These are phyloP conservation scores for Irpex rosettiformis DNA, from an alignment of 1,284 basidiomycete species.

Conservation along the genomic window DNA sequence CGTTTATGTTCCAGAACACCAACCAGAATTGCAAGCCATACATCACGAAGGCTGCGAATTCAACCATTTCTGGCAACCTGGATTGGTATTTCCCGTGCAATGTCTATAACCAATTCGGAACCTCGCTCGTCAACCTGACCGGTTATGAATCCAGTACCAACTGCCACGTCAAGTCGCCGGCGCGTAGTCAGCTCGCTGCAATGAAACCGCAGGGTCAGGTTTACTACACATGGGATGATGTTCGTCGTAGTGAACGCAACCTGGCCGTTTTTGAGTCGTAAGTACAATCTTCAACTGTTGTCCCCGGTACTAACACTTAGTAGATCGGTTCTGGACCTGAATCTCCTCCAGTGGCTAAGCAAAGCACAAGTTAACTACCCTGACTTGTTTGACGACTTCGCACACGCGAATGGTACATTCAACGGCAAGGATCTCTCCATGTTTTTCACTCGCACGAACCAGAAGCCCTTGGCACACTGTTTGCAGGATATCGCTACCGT, in stretches of 20 bases:
- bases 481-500: constrained; percentile 84
- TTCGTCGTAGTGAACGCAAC: constrained; percentile 69
- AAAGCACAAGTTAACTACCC: constrained; percentile 79
- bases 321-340: constrained; percentile 86
- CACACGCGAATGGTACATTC: constrained; percentile 66
- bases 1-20: constrained; percentile 92
- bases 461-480: constrained; percentile 73
- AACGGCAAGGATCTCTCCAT: constrained; percentile 86
- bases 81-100: constrained; percentile 98
- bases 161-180: constrained; percentile 68
- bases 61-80: constrained; percentile 60
- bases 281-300: constrained; percentile 29
- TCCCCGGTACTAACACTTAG: constrained; percentile 8
- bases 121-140: constrained; percentile 60
- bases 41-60: constrained; percentile 70
- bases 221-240: constrained; percentile 90
- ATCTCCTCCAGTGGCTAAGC: constrained; percentile 83
- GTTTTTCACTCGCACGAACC: constrained; percentile 66
- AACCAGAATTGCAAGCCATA: constrained; percentile 79
- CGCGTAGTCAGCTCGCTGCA: constrained; percentile 46
- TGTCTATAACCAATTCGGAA: constrained; percentile 74
- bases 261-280: constrained; percentile 90
- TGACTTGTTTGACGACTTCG: constrained; percentile 76
- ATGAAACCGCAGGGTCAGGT: constrained; percentile 76
- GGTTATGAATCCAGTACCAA: constrained; percentile 60